A percentile compares a stretch with the other conserved stretches of the same genome.
These are phyloP conservation scores for Xenoacremonium recifei DNA, from an alignment of 2,329 filamentous ascomycete genomes.

Conservation along the genomic window DNA sequence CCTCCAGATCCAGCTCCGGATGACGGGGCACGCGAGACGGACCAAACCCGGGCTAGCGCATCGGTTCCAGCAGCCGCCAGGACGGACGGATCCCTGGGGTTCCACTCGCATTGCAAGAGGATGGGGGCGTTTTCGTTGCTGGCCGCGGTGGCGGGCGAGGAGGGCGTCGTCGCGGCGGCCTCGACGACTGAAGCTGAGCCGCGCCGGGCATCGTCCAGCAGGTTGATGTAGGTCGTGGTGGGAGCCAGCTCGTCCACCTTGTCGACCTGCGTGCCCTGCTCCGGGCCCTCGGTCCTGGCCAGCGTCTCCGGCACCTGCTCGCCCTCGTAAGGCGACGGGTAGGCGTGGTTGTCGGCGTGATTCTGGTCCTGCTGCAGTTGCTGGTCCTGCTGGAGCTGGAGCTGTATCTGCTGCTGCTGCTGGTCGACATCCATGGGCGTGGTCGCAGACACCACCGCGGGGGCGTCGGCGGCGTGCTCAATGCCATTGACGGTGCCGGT, in stretches of 20 bases:
- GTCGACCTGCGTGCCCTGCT: conserved; percentile 63
- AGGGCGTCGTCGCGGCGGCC: conserved; percentile 29
- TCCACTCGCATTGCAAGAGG: conserved; percentile 68
- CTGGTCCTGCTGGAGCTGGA: conserved; percentile 8
- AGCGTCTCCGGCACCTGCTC: conserved; percentile 53
- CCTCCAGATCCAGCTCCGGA: conserved; percentile 35
- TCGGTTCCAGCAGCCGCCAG: conserved; percentile 68
- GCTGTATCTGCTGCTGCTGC: conserved; percentile 24
- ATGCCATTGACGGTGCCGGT: conserved; percentile 60
- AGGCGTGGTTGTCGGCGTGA: conserved; percentile 59
- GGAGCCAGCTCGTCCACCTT: conserved; percentile 60
- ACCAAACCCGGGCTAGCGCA: conserved; percentile 69
- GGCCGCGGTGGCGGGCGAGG: conserved; percentile 32
- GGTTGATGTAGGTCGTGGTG: conserved; percentile 60
- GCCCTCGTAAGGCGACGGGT: conserved; percentile 62
- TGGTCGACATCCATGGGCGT: not conserved
- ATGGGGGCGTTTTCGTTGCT: conserved; percentile 54
- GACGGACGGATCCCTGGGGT: conserved; percentile 61
- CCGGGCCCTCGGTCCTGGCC: conserved; percentile 58
- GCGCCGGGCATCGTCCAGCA: conserved; percentile 42
- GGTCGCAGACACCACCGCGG: conserved; percentile 25
- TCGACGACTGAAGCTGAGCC: too few species aligned
- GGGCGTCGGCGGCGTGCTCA: too few species aligned
- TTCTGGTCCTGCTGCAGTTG: conserved; percentile 31
- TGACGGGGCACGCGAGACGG: conserved; percentile 54